Evolutionary conservation across 164 flowering plant genomes (phyloP).

Genomic region (Nymphaea colorata): DNA sequence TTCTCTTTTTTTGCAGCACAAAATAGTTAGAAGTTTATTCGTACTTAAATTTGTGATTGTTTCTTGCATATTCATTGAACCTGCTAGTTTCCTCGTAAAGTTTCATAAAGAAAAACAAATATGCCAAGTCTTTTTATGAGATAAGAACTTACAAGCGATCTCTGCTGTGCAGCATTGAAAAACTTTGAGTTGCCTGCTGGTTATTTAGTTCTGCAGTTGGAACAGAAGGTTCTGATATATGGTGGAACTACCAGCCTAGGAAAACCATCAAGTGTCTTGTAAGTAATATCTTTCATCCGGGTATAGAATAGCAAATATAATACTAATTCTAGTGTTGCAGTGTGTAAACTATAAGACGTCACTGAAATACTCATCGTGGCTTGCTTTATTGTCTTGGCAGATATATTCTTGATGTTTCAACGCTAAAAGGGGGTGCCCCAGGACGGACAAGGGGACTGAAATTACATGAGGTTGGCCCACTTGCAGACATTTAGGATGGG

Average conservation of each 20-base stretch:
- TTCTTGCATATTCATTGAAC: not conserved
- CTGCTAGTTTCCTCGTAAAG: not conserved
- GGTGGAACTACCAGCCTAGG: conserved; percentile 23
- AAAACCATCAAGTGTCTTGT: conserved; percentile 33
- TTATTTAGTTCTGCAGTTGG: conserved; percentile 26
- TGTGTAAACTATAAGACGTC: not conserved
- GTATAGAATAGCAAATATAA: no score
- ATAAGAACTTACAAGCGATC: conserved; percentile 3
- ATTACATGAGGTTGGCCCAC: conserved; percentile 25
- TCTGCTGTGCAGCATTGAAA: conserved; percentile 22
- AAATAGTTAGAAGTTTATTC: not conserved
- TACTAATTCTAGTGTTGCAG: no score
- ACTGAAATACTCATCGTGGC: not conserved
- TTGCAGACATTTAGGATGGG: conserved; percentile 16
- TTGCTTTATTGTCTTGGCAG: conserved; percentile 22
- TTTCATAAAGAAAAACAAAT: no score
- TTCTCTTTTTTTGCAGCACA: not conserved
- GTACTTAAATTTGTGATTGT: not conserved
- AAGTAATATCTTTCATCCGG: conserved; percentile 9
- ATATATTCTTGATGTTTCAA: conserved; percentile 58
- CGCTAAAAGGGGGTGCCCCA: conserved; percentile 84
- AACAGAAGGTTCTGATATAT: conserved; percentile 33
- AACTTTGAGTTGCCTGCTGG: conserved; percentile 21
- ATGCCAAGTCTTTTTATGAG: not conserved
- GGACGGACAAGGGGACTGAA: conserved; percentile 78